These are phyloP conservation scores for Trichoderma reesei DNA, from an alignment of 495 filamentous ascomycete species.

Conservation along the genomic window DNA sequence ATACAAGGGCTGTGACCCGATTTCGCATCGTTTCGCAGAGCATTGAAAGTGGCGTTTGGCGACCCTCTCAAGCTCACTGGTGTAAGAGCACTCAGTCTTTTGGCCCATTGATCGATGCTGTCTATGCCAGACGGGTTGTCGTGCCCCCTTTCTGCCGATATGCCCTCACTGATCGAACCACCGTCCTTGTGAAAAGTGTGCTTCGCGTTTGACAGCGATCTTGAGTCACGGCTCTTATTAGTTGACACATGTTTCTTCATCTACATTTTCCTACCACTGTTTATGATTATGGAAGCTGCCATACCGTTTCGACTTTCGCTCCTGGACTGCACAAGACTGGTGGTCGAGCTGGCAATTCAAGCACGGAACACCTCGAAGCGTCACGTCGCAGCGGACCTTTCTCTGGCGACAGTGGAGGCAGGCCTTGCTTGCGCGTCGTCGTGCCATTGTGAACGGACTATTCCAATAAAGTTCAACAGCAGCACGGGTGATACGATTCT, in stretches of 20 bases:
- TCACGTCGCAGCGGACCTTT: conserved; percentile 45
- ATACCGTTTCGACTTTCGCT: conserved; percentile 34
- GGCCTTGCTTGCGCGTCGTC: conserved; percentile 31
- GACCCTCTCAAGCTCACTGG: not conserved
- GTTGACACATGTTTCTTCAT: not conserved
- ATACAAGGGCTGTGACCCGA: not conserved
- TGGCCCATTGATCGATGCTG: conserved; percentile 5
- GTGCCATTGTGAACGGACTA: not conserved
- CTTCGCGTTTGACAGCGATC: not conserved
- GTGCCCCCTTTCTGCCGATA: not conserved
- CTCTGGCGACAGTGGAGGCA: conserved; percentile 41
- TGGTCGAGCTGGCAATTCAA: conserved; percentile 37
- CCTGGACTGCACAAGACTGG: conserved; percentile 27
- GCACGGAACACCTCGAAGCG: conserved; percentile 37
- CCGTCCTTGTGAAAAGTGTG: not conserved
- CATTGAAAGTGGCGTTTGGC: not conserved
- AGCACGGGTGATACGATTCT: not conserved
- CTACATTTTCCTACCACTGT: too few relatives aligned
- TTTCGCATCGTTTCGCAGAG: not conserved
- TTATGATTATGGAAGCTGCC: conserved; percentile 4
- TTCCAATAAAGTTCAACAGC: not conserved
- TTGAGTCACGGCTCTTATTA: not conserved
- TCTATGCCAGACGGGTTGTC: not conserved
- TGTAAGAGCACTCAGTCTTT: not conserved
- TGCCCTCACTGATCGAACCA: not conserved